Conservation (phyloP, 108 stramenopile genomes). For the Skeletonema potamos region DNA sequence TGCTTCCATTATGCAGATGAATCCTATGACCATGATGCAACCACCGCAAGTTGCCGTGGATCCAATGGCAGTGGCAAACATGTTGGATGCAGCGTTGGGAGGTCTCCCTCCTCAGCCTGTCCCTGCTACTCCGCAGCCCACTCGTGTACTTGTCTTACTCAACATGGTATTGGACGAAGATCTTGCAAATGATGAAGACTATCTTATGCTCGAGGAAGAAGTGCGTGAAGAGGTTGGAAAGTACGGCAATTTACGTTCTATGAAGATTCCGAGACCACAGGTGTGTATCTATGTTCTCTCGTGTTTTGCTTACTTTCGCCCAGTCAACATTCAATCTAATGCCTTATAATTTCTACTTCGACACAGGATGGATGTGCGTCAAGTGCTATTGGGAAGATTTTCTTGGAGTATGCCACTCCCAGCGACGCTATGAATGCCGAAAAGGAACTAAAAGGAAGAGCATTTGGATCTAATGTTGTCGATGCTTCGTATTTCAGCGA, state of each 20-base stretch:
- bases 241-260: conserved; percentile 75
- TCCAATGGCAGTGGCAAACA: conserved; percentile 71
- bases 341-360: neutral
- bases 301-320: neutral
- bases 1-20: conserved; percentile 25
- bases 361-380: conserved; percentile 50
- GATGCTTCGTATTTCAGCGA: conserved; percentile 53
- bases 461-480: conserved; percentile 89
- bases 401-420: conserved; percentile 84
- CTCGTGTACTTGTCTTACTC: conserved; percentile 86
- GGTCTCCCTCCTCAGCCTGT: conserved; percentile 1
- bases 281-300: conserved; percentile 15
- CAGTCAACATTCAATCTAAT: neutral
- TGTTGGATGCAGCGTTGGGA: conserved; percentile 61
- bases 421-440: conserved; percentile 76
- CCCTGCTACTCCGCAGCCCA: conserved; percentile 25
- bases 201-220: conserved; percentile 79
- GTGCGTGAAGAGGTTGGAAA: conserved; percentile 81
- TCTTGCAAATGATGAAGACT: conserved; percentile 82
- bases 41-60: conserved; percentile 21
- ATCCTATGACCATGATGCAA: conserved; percentile 21
- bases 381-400: conserved; percentile 81
- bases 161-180: conserved; percentile 98
- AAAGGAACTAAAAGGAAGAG: conserved; percentile 79
- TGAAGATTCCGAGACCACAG: conserved; percentile 83